A percentile compares a stretch with the other conserved stretches of the same genome.
phyloP scores from a whole-genome alignment of 176 grass and related monocot genomes.

The Triticum timopheevii region DNA sequence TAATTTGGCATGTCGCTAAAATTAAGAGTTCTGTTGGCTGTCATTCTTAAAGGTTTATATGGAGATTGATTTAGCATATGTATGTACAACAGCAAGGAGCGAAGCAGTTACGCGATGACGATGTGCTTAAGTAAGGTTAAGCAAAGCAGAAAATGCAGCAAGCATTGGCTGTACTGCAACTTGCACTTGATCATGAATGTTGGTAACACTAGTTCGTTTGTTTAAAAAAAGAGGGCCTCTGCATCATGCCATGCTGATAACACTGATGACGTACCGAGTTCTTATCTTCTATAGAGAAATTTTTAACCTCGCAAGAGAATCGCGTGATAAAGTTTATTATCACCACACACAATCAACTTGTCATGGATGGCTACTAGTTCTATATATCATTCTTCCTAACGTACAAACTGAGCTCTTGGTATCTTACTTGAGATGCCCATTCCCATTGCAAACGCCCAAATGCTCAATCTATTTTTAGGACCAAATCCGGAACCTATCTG shows the following conservation, averaged over 20 bases:
- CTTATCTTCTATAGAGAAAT: too few species aligned
- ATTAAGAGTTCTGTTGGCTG: too few species aligned
- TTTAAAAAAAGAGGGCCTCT: too few species aligned
- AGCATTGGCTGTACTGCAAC: neutral
- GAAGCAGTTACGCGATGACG: neutral
- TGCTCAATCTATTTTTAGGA: neutral
- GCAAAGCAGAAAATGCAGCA: neutral
- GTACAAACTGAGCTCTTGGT: neutral
- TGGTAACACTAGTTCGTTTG: too few species aligned
- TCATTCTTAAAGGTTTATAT: too few species aligned
- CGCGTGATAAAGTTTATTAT: neutral
- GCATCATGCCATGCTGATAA: too few species aligned
- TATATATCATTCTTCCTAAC: neutral
- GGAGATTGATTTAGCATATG: neutral
- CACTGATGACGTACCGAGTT: too few species aligned
- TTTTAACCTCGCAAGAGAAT: neutral
- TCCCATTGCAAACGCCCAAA: neutral
- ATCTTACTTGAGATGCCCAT: too few species aligned
- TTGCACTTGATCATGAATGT: neutral
- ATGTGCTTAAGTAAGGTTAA: neutral
- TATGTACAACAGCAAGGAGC: neutral
- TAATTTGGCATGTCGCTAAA: too few species aligned
- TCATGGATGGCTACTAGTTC: conserved; percentile 1
- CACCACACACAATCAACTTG: neutral
- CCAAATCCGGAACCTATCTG: neutral